phyloP scores from a whole-genome alignment of 2,329 filamentous ascomycete species.

The Pseudocercospora vitis region DNA sequence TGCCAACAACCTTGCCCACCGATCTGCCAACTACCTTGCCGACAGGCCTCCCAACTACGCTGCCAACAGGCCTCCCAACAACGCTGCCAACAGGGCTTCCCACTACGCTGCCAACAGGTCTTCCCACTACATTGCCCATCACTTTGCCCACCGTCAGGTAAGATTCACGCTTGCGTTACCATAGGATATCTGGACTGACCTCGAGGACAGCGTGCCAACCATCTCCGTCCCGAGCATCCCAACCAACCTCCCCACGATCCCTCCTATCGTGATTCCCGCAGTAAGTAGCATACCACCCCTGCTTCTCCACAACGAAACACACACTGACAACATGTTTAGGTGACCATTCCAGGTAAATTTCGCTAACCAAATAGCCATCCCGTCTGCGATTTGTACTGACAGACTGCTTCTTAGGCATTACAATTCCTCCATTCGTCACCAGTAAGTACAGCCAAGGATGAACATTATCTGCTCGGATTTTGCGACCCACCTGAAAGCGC shows the following conservation, averaged over 20 bases:
- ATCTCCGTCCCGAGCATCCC: not conserved
- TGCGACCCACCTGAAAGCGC: not conserved
- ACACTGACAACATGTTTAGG: too few relatives aligned
- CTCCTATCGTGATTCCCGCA: conserved; percentile 2
- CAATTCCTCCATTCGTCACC: too few relatives aligned
- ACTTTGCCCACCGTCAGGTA: not conserved
- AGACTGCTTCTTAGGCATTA: too few relatives aligned
- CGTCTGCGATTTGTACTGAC: too few relatives aligned
- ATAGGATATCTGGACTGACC: too few relatives aligned
- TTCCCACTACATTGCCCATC: not conserved
- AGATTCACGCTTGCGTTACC: too few relatives aligned
- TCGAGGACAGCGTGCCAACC: not conserved
- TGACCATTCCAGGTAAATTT: too few relatives aligned
- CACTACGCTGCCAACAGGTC: not conserved
- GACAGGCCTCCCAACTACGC: not conserved
- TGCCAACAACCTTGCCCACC: not conserved
- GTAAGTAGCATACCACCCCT: too few relatives aligned
- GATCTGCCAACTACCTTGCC: not conserved
- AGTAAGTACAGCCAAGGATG: not conserved
- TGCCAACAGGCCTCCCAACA: not conserved
- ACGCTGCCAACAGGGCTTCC: not conserved
- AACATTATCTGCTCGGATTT: not conserved
- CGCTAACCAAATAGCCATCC: too few relatives aligned
- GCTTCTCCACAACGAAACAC: too few relatives aligned
- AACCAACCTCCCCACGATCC: not conserved